Percentiles rank a stretch among this genome's conserved stretches.
These are phyloP conservation scores for Fraxinus platypoda DNA, from an alignment of 305 asterid genomes.

Conservation along the genomic window DNA sequence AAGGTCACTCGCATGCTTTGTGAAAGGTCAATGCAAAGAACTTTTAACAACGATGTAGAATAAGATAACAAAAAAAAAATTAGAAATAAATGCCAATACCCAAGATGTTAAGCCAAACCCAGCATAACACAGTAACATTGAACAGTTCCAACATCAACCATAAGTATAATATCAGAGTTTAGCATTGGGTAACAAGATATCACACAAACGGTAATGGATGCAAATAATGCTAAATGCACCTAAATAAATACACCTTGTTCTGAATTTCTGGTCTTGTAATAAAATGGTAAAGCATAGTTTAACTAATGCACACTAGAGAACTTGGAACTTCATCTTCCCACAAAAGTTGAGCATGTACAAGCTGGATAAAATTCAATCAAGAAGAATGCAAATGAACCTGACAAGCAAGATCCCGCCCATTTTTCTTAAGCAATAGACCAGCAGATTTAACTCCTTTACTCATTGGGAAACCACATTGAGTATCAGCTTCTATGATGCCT, in stretches of 20 bases:
- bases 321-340: slow-evolving; percentile 7
- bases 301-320: background rate
- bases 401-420: slow-evolving; percentile 89
- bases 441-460: slow-evolving; percentile 67
- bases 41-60: background rate
- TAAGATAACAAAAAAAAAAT: background rate
- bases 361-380: slow-evolving; percentile 13
- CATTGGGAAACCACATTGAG: slow-evolving; percentile 70
- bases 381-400: slow-evolving; percentile 52
- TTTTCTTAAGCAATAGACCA: slow-evolving; percentile 50
- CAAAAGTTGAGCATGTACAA: slow-evolving; percentile 8
- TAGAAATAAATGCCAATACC: background rate
- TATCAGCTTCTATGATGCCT: slow-evolving; percentile 32
- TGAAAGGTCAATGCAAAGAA: background rate
- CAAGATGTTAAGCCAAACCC: background rate
- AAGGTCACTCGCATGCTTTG: slow-evolving; percentile 22
- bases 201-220: slow-evolving; percentile 1
- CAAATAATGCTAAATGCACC: slow-evolving; percentile 8
- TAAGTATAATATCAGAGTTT: slow-evolving; percentile 13
- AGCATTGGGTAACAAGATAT: slow-evolving; percentile 9
- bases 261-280: background rate
- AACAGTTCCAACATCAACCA: slow-evolving; percentile 13
- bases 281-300: slow-evolving; percentile 5
- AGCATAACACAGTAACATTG: background rate
- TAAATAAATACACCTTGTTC: background rate